A percentile compares a stretch with the other conserved stretches of the same genome.
phyloP scores from a whole-genome alignment of 441 rosid genomes.

The Aleurites moluccanus region DNA sequence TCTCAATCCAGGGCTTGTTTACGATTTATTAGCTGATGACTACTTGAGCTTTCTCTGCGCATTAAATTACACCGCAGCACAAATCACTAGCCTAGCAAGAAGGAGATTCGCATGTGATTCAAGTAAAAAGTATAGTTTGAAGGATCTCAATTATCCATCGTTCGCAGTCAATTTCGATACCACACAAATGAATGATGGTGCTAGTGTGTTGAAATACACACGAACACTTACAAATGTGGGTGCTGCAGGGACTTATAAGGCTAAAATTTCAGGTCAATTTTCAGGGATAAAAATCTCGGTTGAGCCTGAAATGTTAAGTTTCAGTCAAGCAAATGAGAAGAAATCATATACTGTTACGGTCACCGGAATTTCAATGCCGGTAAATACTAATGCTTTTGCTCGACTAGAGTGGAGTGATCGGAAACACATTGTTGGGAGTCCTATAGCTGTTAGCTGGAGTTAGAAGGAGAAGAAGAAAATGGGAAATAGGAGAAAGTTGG shows the following conservation, averaged over 20 bases:
- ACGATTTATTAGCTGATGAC: conserved; percentile 71
- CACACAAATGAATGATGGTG: conserved; percentile 32
- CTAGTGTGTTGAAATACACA: conserved; percentile 45
- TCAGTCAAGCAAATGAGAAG: conserved; percentile 56
- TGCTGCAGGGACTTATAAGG: conserved; percentile 59
- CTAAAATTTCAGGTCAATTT: conserved; percentile 33
- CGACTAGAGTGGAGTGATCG: conserved; percentile 82
- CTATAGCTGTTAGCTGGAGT: conserved; percentile 74
- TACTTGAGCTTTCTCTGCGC: conserved; percentile 66
- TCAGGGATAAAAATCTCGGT: conserved; percentile 53
- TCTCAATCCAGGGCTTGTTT: conserved; percentile 75
- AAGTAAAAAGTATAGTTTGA: conserved; percentile 45
- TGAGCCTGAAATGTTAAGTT: conserved; percentile 59
- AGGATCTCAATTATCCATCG: conserved; percentile 78
- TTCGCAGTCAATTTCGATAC: conserved; percentile 52
- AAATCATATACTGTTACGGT: conserved; percentile 67
- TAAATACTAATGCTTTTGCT: conserved; percentile 45
- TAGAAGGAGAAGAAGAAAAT: conserved; percentile 21
- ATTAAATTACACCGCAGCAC: conserved; percentile 51
- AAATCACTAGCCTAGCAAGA: conserved; percentile 60
- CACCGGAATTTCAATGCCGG: conserved; percentile 41
- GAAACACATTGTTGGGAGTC: conserved; percentile 64
- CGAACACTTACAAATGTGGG: conserved; percentile 77
- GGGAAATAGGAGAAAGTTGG: not conserved
- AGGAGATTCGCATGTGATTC: conserved; percentile 49